A percentile compares a stretch with the other conserved stretches of the same genome.
Evolutionary conservation across 2,329 filamentous ascomycete genomes (phyloP).

Genomic region (Huntiella savannae): DNA sequence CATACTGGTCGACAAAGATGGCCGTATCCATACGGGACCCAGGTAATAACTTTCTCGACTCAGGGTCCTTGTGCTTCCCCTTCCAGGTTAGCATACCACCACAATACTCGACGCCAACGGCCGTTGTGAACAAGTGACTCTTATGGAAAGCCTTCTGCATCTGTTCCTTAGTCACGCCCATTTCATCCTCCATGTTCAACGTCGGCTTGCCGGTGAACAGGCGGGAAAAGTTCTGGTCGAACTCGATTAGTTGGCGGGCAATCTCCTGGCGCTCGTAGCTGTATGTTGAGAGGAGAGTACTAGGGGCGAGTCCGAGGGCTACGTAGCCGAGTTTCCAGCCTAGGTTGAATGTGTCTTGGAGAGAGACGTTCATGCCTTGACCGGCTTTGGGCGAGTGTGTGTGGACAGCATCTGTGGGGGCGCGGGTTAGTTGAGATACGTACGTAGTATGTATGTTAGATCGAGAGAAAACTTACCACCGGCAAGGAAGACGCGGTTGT

Average conservation of each 20-base stretch:
- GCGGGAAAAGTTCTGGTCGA: constrained; percentile 28
- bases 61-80: constrained; percentile 17
- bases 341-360: constrained; percentile 40
- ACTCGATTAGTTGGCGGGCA: constrained; percentile 26
- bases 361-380: constrained; percentile 48
- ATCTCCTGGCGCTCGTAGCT: constrained; percentile 30
- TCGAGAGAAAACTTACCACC: constrained; percentile 29
- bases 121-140: constrained; percentile 24
- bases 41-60: constrained; percentile 14
- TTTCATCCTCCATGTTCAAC: constrained; percentile 41
- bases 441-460: constrained; percentile 17
- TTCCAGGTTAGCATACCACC: constrained; percentile 10
- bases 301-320: constrained; percentile 20
- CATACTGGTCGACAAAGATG: constrained; percentile 39
- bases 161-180: constrained; percentile 40
- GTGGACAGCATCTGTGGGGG: constrained; percentile 25
- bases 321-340: constrained; percentile 30
- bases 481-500: constrained; percentile 42
- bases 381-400: constrained; percentile 34
- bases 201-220: constrained; percentile 34
- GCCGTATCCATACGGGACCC: constrained; percentile 40
- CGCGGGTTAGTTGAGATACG: not conserved
- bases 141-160: constrained; percentile 44
- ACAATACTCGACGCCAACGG: constrained; percentile 18
- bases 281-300: constrained; percentile 28